Conservation (phyloP, 371 early-diverging fungal species). For the Apophysomyces variabilis region DNA sequence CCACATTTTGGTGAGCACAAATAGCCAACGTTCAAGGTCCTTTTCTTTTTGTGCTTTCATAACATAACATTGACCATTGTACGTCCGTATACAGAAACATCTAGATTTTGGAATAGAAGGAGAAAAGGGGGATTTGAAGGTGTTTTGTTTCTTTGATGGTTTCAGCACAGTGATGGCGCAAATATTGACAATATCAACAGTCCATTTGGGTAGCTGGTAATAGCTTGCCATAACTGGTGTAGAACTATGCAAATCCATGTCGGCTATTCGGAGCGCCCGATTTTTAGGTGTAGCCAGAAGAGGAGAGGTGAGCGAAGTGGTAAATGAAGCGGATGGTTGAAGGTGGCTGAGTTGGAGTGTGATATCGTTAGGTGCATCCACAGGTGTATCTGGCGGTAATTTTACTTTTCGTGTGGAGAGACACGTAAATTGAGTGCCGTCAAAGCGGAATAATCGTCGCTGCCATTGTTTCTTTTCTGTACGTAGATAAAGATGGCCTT, state of each 20-base stretch:
- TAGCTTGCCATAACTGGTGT: constrained; percentile 32
- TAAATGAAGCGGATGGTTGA: constrained; percentile 21
- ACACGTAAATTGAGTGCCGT: constrained; percentile 50
- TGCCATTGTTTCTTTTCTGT: constrained; percentile 48
- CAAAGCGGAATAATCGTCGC: constrained; percentile 56
- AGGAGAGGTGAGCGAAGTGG: constrained; percentile 38
- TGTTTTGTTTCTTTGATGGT: constrained; percentile 28
- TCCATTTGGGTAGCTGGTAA: constrained; percentile 55
- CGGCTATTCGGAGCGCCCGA: constrained; percentile 19
- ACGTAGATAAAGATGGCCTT: constrained; percentile 47
- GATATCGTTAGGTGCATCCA: constrained; percentile 22
- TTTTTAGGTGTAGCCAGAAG: constrained; percentile 46
- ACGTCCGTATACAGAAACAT: constrained; percentile 51
- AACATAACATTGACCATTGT: constrained; percentile 34
- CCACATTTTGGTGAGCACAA: constrained; percentile 58
- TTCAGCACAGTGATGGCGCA: constrained; percentile 47
- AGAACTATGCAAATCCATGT: constrained; percentile 9
- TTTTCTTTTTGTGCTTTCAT: constrained; percentile 54
- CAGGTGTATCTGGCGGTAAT: constrained; percentile 35
- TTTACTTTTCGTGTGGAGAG: constrained; percentile 44
- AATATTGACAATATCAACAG: constrained; percentile 41
- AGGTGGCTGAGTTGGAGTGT: constrained; percentile 14
- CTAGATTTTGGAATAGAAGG: constrained; percentile 26
- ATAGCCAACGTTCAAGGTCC: constrained; percentile 57
- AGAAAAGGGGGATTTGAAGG: constrained; percentile 10